phyloP scores from a whole-genome alignment of 2,329 filamentous ascomycete genomes.

The Ophiocordyceps camponoti-rufipedis region DNA sequence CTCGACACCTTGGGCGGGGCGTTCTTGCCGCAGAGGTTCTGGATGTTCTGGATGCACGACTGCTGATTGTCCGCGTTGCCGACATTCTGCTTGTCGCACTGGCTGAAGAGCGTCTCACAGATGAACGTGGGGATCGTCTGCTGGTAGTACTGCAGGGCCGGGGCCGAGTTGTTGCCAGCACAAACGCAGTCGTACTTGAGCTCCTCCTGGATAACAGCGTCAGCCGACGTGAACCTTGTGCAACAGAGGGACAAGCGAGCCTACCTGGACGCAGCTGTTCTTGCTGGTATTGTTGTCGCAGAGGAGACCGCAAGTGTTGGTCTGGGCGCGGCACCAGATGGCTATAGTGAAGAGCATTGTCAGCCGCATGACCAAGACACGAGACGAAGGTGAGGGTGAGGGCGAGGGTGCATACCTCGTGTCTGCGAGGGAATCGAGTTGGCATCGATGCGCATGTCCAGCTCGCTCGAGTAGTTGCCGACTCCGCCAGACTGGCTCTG shows the following conservation, averaged over 20 bases:
- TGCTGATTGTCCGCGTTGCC: conserved; percentile 23
- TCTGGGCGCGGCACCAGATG: conserved; percentile 32
- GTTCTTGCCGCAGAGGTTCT: conserved; percentile 24
- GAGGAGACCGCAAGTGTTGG: conserved; percentile 28
- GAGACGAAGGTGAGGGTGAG: not conserved
- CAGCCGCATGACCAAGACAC: not conserved
- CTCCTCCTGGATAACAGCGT: conserved; percentile 9
- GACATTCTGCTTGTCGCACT: conserved; percentile 26
- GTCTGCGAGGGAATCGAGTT: conserved; percentile 12
- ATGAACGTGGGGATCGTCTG: conserved; percentile 35
- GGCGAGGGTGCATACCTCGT: conserved; percentile 18
- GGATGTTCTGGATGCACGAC: conserved; percentile 29
- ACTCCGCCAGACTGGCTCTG: conserved; percentile 5
- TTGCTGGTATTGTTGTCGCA: conserved; percentile 19
- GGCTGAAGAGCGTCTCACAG: conserved; percentile 27
- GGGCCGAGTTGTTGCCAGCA: conserved; percentile 24
- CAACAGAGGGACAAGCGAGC: conserved; percentile 6
- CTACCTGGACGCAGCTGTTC: conserved; percentile 29
- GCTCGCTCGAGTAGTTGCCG: conserved; percentile 23
- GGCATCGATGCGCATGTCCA: conserved; percentile 23
- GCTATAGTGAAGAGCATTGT: conserved; percentile 15
- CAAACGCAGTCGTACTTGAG: conserved; percentile 32
- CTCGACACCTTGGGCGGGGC: conserved; percentile 12
- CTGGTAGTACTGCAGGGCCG: conserved; percentile 32
- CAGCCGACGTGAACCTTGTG: not conserved